Evolutionary conservation across 1,139 yeast genomes (phyloP), one percentile per base, ranked within the genome.

Genomic region (Yueomyces sp.): DNA sequence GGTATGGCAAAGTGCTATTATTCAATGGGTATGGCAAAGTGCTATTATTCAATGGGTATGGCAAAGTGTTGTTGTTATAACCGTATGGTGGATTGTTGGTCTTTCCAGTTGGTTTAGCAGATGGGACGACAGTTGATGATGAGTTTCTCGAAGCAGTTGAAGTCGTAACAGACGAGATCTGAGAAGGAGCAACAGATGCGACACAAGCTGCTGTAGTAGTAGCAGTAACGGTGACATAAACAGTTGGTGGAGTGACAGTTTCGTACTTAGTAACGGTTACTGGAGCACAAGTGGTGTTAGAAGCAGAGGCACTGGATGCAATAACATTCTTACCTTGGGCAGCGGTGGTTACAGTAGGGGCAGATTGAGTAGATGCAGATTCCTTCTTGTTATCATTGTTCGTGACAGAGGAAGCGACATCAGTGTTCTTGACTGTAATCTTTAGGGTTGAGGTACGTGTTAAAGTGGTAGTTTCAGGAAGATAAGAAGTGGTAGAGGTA

Each of bases 141-240:
- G 51, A 19, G 19, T 19, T 19, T 19, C 19, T 19, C 19, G 19
- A 19, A 19, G 19, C 50, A 9, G 48, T 50, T 40, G 50, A 44
- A 25, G 49, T 46, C 12, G 31, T 27, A 12, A 42, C 43, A 36
- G 42, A 37, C 9, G 44, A 41, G 19, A 46, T 44, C 30, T 52
- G 52, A 19, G 41, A n/a, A 36, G 38, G n/a, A 39, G 33, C 41
- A 33, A 9, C 11, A 31, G 41, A n/a, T 34, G 30, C 9, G 5
- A 35, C 25, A 27, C 19, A 43, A 12, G 44, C 30, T 27, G 46
- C 41, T 34, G 48, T 42, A 8, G 46, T 40, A 27, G 46, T 35
- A 31, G 42, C n/a, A 36, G 53, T 50, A 36, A 54, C 46, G 19
- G 56, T 51, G 33, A 50, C 41, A 12, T 53, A 51, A n/a, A 53